Evolutionary conservation across 169 alveolate species (phyloP).

Genomic region (Eimeria falciformis): DNA sequence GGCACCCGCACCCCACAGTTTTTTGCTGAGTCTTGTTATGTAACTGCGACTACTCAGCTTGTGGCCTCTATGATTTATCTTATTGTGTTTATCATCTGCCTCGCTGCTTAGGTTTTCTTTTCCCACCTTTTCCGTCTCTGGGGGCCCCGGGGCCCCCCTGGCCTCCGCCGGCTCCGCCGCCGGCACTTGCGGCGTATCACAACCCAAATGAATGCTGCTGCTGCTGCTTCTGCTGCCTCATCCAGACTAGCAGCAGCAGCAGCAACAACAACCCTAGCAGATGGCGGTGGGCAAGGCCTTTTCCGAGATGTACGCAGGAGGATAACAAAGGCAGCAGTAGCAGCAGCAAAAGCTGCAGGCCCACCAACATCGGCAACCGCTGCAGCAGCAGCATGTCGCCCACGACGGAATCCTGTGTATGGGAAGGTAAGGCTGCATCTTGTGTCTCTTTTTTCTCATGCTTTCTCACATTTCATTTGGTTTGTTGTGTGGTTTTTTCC

Average conservation of each 20-base stretch:
- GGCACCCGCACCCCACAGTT: too few species aligned
- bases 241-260: neutral
- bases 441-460: too few species aligned
- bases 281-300: constrained; percentile 16
- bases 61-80: too few species aligned
- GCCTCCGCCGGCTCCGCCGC: constrained; percentile 44
- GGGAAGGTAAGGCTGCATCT: neutral
- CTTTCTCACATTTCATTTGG: too few species aligned
- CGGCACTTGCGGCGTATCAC: constrained; percentile 32
- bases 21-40: too few species aligned
- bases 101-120: neutral
- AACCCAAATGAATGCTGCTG: neutral
- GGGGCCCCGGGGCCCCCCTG: constrained; percentile 35
- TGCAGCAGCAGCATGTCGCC: constrained; percentile 10
- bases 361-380: neutral
- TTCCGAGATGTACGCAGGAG: neutral
- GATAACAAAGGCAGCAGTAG: constrained; percentile 11
- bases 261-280: neutral
- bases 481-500: too few species aligned
- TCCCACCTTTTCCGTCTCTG: constrained; percentile 13
- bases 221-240: neutral
- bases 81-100: too few species aligned
- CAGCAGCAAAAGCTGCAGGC: constrained; percentile 3
- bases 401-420: neutral
- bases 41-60: too few species aligned